A percentile compares a stretch with the other conserved stretches of the same genome.
Evolutionary conservation across 1,284 basidiomycete genomes (phyloP).

Genomic region (Ganoderma multipileum): DNA sequence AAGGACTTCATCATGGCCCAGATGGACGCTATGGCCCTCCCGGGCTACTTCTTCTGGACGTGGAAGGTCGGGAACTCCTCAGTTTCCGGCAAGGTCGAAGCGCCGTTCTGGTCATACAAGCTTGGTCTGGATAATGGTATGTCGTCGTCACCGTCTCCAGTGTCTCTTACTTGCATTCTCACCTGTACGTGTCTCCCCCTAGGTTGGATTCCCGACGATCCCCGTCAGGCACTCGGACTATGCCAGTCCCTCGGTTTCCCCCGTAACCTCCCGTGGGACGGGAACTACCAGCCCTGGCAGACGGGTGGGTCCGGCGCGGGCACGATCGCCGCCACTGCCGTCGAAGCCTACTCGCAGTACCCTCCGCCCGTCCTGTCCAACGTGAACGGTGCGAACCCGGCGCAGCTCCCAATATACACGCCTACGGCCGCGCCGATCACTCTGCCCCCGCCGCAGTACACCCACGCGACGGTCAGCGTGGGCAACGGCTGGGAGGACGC

Average conservation of each 20-base stretch:
- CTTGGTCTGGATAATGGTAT: constrained; percentile 59
- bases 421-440: constrained; percentile 65
- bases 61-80: constrained; percentile 67
- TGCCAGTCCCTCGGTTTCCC: constrained; percentile 61
- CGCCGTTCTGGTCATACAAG: constrained; percentile 58
- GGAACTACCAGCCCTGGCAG: constrained; percentile 69
- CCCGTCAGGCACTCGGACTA: constrained; percentile 66
- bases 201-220: constrained; percentile 84
- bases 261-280: constrained; percentile 55
- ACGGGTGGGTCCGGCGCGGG: constrained; percentile 79
- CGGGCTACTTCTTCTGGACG: constrained; percentile 70
- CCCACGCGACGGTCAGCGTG: constrained; percentile 51
- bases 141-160: background rate
- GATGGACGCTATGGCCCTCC: constrained; percentile 62
- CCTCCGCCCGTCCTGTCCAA: constrained; percentile 61
- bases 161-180: background rate
- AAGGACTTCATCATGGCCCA: constrained; percentile 60
- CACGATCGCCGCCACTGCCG: constrained; percentile 55
- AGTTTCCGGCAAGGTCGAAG: constrained; percentile 45
- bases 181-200: background rate
- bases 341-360: constrained; percentile 56
- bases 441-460: constrained; percentile 64
- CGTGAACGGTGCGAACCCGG: constrained; percentile 49
- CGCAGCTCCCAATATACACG: constrained; percentile 68
- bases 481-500: constrained; percentile 79